Evolutionary conservation across 2,329 filamentous ascomycete genomes (phyloP), one percentile per base, ranked within the genome.

Genomic region (Geoglossum cookeanum): DNA sequence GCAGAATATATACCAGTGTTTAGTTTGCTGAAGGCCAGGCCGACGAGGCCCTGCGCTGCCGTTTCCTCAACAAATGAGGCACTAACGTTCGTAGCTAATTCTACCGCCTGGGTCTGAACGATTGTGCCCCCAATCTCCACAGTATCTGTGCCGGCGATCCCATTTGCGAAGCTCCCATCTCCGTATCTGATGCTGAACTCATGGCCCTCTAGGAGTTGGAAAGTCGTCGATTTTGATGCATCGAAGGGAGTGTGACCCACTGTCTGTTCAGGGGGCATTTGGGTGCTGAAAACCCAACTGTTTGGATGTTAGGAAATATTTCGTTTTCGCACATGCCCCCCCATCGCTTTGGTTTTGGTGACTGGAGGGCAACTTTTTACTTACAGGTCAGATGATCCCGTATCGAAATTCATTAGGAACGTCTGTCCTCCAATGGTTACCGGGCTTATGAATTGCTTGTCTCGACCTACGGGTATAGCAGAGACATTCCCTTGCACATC

Each of bases 371-470:
- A 51, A 22, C 22, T 22, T 22, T 22, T 35, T 58, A 67, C 76
- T 65, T 74, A 80, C 71, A 86, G 74, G 68, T 87, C 84, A 11
- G 84, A 78, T 1, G 83, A 87, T 58, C 84, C 84, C n/a, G 82
- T 84, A 68, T 88, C 84, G 65, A 88, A 85, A 66, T 86, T 79
- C 66, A 88, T 70, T 64, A 81, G 79, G 58, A 88, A 64, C 3
- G 74, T 76, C 69, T 87, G 84, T 4, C 80, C 81, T 59, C 84
- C 84, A 61, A 88, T 77, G n/a, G 66, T 75, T 56, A 87, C 80
- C 0, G 82, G 81, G 0, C 81, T 78, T 11, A 90, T 75, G 64
- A 86, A 90, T 59, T 87, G 80, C 53, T 78, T 74, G 64, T 85
- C 84, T 62, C 81, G 79, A 49, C 76, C 69, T 61, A 82, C 78